Percentiles rank a stretch among this genome's conserved stretches.
Evolutionary conservation across 2,329 filamentous ascomycete species (phyloP).

Genomic region (Fusarium staphyleae): DNA sequence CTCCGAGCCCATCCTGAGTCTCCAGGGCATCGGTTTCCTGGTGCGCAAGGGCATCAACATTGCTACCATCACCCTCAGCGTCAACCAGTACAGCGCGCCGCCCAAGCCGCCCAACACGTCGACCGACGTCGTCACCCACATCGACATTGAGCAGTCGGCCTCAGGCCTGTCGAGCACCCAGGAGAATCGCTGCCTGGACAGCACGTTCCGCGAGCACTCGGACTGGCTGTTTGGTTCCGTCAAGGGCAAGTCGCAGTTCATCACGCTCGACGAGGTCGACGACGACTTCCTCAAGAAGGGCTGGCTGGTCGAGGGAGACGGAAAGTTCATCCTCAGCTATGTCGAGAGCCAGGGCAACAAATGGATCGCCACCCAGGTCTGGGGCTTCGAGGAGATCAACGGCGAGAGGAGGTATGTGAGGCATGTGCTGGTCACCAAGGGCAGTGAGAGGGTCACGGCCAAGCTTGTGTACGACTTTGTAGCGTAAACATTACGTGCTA

Average conservation of each 20-base stretch:
- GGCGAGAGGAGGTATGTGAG: conserved; percentile 61
- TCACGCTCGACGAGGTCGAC: conserved; percentile 55
- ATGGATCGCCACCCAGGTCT: conserved; percentile 65
- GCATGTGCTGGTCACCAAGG: conserved; percentile 62
- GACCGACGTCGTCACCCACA: conserved; percentile 59
- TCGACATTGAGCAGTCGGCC: conserved; percentile 77
- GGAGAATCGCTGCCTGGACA: conserved; percentile 63
- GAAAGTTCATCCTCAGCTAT: conserved; percentile 69
- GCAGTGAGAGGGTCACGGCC: conserved; percentile 55
- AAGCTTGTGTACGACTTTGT: conserved; percentile 64
- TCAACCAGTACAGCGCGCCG: conserved; percentile 61
- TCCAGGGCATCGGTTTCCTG: conserved; percentile 77
- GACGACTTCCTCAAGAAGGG: conserved; percentile 64
- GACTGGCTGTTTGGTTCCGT: conserved; percentile 84
- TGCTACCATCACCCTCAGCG: conserved; percentile 71
- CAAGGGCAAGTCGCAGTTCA: conserved; percentile 63
- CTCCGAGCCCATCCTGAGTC: conserved; percentile 70
- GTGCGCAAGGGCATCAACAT: conserved; percentile 74
- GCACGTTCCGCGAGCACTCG: conserved; percentile 65
- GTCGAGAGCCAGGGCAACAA: conserved; percentile 61
- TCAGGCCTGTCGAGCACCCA: conserved; percentile 72
- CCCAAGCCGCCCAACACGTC: conserved; percentile 51
- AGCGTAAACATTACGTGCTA: conserved; percentile 16
- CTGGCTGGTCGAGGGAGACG: conserved; percentile 67
- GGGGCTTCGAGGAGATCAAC: conserved; percentile 65